A percentile compares a stretch with the other conserved stretches of the same genome.
phyloP scores from a whole-genome alignment of 139 green algal genomes.

The Astrephomene gubernaculifera region DNA sequence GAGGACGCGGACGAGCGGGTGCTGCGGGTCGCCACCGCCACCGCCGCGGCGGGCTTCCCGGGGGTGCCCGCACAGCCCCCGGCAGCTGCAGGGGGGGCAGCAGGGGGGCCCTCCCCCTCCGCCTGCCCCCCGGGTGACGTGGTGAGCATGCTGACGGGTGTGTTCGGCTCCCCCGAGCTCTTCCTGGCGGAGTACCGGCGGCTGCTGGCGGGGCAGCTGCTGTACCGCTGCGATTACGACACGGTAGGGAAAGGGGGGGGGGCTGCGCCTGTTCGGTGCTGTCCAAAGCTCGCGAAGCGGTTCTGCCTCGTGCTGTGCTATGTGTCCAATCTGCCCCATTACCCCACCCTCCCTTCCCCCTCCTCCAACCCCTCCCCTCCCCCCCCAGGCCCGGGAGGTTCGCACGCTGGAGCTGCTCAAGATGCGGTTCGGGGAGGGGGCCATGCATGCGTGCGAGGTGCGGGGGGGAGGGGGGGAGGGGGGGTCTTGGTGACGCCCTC shows the following conservation, averaged over 20 bases:
- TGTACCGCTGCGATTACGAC: constrained; percentile 57
- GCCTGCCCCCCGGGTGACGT: constrained; percentile 66
- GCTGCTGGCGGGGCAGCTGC: constrained; percentile 88
- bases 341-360: too few species aligned
- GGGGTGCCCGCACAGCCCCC: neutral
- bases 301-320: too few species aligned
- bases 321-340: too few species aligned
- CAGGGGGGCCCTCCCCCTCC: neutral
- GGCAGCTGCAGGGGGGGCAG: neutral
- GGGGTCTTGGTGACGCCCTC: too few species aligned
- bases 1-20: constrained; percentile 55
- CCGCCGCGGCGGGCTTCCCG: constrained; percentile 11
- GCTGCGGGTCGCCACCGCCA: constrained; percentile 38
- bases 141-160: constrained; percentile 84
- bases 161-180: constrained; percentile 87
- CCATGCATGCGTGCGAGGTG: constrained; percentile 84
- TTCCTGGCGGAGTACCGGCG: constrained; percentile 93
- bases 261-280: too few species aligned
- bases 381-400: constrained; percentile 81
- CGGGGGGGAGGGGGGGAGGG: neutral
- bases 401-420: constrained; percentile 96
- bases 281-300: too few species aligned
- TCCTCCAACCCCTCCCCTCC: too few species aligned
- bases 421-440: constrained; percentile 88
- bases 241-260: neutral